phyloP scores from a whole-genome alignment of 148 eudicot species.

The Diospyros lotus region DNA sequence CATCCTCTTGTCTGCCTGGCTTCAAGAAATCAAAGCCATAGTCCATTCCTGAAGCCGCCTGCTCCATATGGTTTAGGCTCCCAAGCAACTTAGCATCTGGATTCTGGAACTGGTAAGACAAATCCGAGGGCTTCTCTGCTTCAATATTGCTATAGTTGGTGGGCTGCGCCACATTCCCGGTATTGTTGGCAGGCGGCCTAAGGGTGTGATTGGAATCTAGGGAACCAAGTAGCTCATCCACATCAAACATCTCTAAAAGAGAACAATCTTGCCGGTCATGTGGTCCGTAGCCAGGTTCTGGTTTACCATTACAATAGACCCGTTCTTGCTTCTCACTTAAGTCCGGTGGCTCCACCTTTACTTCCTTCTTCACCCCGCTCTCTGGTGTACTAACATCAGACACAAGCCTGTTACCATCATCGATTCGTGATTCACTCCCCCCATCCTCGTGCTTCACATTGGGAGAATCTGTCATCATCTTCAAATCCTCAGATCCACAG shows the following conservation, averaged over 20 bases:
- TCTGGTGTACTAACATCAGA: slow-evolving; percentile 3
- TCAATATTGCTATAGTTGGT: background rate
- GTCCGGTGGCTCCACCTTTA: slow-evolving; percentile 1
- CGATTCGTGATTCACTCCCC: slow-evolving; percentile 18
- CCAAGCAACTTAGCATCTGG: slow-evolving; percentile 12
- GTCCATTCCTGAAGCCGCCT: slow-evolving; percentile 8
- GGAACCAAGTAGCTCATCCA: slow-evolving; percentile 46
- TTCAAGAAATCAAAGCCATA: slow-evolving; percentile 40
- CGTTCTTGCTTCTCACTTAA: background rate
- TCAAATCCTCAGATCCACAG: slow-evolving; percentile 16
- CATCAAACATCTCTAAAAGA: slow-evolving; percentile 52
- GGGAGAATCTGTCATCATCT: background rate
- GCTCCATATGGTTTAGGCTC: slow-evolving; percentile 13
- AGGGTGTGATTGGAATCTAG: slow-evolving; percentile 20
- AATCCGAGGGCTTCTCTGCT: slow-evolving; percentile 10
- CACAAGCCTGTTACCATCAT: background rate
- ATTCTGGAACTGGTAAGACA: slow-evolving; percentile 12
- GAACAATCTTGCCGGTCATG: slow-evolving; percentile 15
- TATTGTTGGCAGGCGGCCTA: background rate
- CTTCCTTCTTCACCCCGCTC: slow-evolving; percentile 25
- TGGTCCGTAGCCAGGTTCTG: slow-evolving; percentile 2
- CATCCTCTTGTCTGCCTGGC: slow-evolving; percentile 47
- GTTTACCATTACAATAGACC: background rate
- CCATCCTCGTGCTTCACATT: slow-evolving; percentile 19
- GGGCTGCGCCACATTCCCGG: slow-evolving; percentile 9